Base-by-base conservation (phyloP, 2,329 filamentous ascomycete species). In the Aspergillus uvarum region DNA sequence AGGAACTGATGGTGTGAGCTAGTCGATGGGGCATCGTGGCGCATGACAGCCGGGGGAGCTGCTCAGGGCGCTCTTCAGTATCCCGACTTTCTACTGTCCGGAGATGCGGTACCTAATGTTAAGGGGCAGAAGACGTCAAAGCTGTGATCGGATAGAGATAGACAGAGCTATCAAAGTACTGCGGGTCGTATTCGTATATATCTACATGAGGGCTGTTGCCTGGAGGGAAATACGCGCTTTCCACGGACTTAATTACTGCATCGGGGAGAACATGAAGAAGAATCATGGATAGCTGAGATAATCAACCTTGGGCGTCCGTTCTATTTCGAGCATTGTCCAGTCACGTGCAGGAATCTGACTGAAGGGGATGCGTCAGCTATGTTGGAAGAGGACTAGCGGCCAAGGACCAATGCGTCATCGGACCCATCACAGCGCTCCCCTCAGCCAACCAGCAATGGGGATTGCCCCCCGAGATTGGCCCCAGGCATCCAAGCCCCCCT, bases 81-180 rank as follows among this genome's bases (percentile, higher is more conserved):
- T 69, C 85, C 85, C 0, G 85, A 87, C 62, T 85, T 87, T 65
- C 73, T 88, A 19, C 76, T 87, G 2, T 81, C 79, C 2, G 84
- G 82, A 1, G 72, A 80, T 14, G 72, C 72, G 2, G 81, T 88
- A 3, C 77, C 78, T n/a, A 85, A 85, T 6, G 85, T 87, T 11
- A 82, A 82, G 59, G 83, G 83, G 12, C 79, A 79, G 57, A 86
- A 83, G 77, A 83, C 82, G 69, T 75, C 81, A 21, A 87, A 86
- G 72, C 71, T 85, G 60, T 85, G 60, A 69, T 51, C 11, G 32
- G 32, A 26, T 26, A 26, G 24, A 26, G 24, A 26, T 26, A 26
- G 24, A 26, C 8, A 26, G 24, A 26, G 24, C 24, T 26, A 14
- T 11, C 12, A 14, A 32, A 32, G 8, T n/a, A 16, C 8, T 35